These are phyloP conservation scores for Penicillium brevicompactum DNA, from an alignment of 2,329 filamentous ascomycete species.

Conservation along the genomic window DNA sequence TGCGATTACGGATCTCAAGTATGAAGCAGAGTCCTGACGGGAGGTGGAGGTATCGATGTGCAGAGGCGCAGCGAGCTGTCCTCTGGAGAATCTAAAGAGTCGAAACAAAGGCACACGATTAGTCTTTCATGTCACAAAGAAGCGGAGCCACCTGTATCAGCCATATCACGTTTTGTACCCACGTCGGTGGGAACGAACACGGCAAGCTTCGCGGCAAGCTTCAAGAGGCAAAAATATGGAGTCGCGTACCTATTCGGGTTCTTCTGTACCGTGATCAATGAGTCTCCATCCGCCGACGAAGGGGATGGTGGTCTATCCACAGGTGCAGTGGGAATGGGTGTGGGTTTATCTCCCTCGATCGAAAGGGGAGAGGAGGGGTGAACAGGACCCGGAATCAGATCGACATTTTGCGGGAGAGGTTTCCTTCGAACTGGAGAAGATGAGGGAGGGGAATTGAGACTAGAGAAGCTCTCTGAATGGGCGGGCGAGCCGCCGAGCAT, in stretches of 20 bases:
- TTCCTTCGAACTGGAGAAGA: slow-evolving; percentile 52
- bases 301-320: slow-evolving; percentile 22
- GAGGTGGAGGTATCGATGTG: slow-evolving; percentile 36
- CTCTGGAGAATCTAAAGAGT: slow-evolving; percentile 43
- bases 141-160: slow-evolving; percentile 23
- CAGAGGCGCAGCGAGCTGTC: slow-evolving; percentile 36
- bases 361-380: slow-evolving; percentile 28
- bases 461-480: slow-evolving; percentile 14
- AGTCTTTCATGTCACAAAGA: slow-evolving; percentile 26
- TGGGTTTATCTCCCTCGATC: slow-evolving; percentile 27
- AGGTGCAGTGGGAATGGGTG: slow-evolving; percentile 20
- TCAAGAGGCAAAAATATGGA: slow-evolving; percentile 6
- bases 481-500: slow-evolving; percentile 22
- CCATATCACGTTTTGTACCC: slow-evolving; percentile 15
- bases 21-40: slow-evolving; percentile 19
- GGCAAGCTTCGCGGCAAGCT: slow-evolving; percentile 6
- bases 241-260: slow-evolving; percentile 44
- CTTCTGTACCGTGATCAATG: slow-evolving; percentile 35
- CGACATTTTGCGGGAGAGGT: slow-evolving; percentile 55
- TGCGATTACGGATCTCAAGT: slow-evolving; percentile 24
- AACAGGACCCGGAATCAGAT: slow-evolving; percentile 36
- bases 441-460: slow-evolving; percentile 31
- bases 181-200: slow-evolving; percentile 3
- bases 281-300: slow-evolving; percentile 29
- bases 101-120: slow-evolving; percentile 26